These are phyloP conservation scores for Wilcoxina mikolae DNA, from an alignment of 495 filamentous ascomycete genomes.

Conservation along the genomic window DNA sequence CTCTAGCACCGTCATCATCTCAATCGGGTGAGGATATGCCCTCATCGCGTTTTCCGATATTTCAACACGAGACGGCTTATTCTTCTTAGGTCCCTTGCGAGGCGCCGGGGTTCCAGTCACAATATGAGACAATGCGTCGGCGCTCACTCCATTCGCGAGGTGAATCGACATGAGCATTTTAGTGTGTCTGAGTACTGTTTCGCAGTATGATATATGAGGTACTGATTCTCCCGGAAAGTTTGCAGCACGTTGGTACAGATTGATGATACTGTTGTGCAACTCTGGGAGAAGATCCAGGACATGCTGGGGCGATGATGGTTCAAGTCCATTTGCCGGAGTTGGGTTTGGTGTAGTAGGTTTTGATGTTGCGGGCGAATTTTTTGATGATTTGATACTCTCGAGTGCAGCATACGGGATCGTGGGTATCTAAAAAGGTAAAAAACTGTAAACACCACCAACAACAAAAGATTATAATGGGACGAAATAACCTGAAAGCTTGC, in stretches of 20 bases:
- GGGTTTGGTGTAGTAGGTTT: constrained; percentile 22
- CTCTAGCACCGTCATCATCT: constrained; percentile 34
- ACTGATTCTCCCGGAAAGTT: constrained; percentile 66
- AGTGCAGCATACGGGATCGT: constrained; percentile 44
- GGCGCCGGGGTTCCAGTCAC: constrained; percentile 41
- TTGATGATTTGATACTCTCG: constrained; percentile 35
- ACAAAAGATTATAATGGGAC: not conserved
- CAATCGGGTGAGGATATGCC: constrained; percentile 25
- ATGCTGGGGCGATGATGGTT: constrained; percentile 41
- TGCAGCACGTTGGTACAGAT: constrained; percentile 60
- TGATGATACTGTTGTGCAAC: constrained; percentile 66
- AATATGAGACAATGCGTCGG: constrained; percentile 51
- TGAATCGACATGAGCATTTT: constrained; percentile 58
- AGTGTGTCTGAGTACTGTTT: constrained; percentile 65
- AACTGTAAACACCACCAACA: not conserved
- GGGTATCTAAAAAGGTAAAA: constrained; percentile 38
- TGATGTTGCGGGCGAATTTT: constrained; percentile 31
- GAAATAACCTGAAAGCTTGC: constrained; percentile 67
- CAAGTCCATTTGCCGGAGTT: constrained; percentile 17
- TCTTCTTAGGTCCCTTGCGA: constrained; percentile 24
- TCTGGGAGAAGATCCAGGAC: constrained; percentile 52
- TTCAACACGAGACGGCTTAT: constrained; percentile 30
- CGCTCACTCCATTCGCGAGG: constrained; percentile 52
- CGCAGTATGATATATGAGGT: constrained; percentile 65
- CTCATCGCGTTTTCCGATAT: constrained; percentile 23